Base-by-base conservation (phyloP, 352 stramenopile species). In the Globisporangium ultimum region DNA sequence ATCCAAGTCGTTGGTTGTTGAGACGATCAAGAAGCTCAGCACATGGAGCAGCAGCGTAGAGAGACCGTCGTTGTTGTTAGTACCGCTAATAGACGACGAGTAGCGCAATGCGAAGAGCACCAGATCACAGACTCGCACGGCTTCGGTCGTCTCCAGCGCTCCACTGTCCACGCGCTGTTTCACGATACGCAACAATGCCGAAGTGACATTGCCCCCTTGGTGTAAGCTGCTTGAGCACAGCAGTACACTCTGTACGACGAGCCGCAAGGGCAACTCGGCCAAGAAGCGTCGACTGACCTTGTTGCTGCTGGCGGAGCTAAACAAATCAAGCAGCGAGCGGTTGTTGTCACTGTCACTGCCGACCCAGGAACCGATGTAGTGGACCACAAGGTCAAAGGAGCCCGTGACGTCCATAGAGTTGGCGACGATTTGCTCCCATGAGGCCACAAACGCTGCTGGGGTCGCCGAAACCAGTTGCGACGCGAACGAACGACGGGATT, bases 351-450 rank as follows among this genome's bases (percentile, higher is more conserved):
- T 36, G 58, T 84, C 71, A 13, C 79, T 53, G 15, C 83, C 65
- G 51, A 68, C 71, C 36, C 64, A 72, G 14, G 67, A 65, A 17
- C 62, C 67, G n/a, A 91, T 48, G 60, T 85, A 91, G 28, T 88
- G 70, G 28, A 82, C 57, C 14, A 87, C 57, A 22, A 63, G 68
- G 0, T 58, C 58, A n/a, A 72, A 78, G 0, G 74, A 68, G 8
- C 74, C 67, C 0, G 28, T 66, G 38, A 78, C 48, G 7, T 68
- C 55, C 1, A 62, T n/a, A 28, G 65, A 70, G 45, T 84, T 77
- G 17, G 28, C 62, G 24, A 67, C 58, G 53, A 84, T 77, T 15
- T 68, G 50, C 41, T 76, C 60, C 74, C 74, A 83, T 3, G 18
- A 67, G 6, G 59, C 55, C 12, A 53, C 53, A 47, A 84, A 84